Evolutionary conservation across 2,329 filamentous ascomycete species (phyloP).

Genomic region (Aureobasidium sp.): DNA sequence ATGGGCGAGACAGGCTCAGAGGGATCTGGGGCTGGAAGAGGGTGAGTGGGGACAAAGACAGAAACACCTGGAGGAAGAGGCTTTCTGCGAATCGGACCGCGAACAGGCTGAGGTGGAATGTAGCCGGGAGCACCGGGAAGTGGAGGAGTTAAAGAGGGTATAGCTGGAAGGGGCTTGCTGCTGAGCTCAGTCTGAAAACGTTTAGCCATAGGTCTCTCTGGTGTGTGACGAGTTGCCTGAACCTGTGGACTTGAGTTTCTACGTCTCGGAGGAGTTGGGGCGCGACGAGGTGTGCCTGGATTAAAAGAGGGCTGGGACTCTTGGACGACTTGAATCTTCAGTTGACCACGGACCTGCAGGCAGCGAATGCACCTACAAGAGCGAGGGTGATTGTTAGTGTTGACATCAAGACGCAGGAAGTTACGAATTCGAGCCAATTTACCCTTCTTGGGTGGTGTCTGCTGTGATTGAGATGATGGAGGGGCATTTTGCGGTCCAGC

Average conservation of each 20-base stretch:
- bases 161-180: not conserved
- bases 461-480: not conserved
- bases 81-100: not conserved
- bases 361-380: not conserved
- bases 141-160: not conserved
- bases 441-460: not conserved
- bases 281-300: not conserved
- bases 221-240: too few species aligned
- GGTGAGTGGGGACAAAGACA: not conserved
- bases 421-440: not conserved
- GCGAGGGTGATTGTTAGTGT: not conserved
- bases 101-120: not conserved
- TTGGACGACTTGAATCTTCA: not conserved
- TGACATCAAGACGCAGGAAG: not conserved
- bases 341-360: not conserved
- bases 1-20: not conserved
- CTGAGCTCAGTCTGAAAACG: not conserved
- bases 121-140: not conserved
- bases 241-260: not conserved
- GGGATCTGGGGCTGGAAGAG: too few species aligned
- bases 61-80: not conserved
- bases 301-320: not conserved
- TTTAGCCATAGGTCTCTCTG: not conserved
- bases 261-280: not conserved
- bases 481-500: not conserved